Conservation (phyloP, 2,329 filamentous ascomycete genomes). For the Claviceps arundinis region DNA sequence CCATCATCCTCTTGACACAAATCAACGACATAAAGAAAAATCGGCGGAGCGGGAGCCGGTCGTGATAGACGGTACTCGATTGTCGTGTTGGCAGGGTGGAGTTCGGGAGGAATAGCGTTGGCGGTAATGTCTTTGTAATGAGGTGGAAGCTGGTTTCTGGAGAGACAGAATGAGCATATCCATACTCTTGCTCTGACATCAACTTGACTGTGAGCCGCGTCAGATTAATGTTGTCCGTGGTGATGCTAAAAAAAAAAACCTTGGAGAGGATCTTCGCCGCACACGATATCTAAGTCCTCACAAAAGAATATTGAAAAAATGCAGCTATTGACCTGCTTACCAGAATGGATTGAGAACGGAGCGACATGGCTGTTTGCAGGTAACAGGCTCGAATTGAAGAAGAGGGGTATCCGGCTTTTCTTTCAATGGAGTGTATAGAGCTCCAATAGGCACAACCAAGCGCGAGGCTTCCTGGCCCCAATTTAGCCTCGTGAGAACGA, state of each 20-base stretch:
- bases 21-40: conserved; percentile 79
- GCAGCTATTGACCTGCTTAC: conserved; percentile 36
- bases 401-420: conserved; percentile 83
- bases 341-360: conserved; percentile 96
- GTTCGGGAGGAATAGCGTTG: conserved; percentile 69
- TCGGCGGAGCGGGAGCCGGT: conserved; percentile 72
- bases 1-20: conserved; percentile 83
- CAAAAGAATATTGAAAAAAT: background rate
- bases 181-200: conserved; percentile 73
- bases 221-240: conserved; percentile 3
- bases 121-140: conserved; percentile 86
- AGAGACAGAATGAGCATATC: conserved; percentile 83
- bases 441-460: conserved; percentile 89
- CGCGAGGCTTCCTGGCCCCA: conserved; percentile 68
- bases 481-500: background rate
- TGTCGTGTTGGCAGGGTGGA: conserved; percentile 73
- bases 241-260: background rate
- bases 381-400: conserved; percentile 90
- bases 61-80: conserved; percentile 75
- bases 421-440: conserved; percentile 89
- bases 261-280: background rate
- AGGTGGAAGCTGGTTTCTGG: conserved; percentile 66
- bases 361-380: conserved; percentile 90
- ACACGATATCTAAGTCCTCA: background rate
- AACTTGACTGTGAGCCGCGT: conserved; percentile 47